phyloP scores from a whole-genome alignment of 2,329 filamentous ascomycete species.

The Colletotrichum lindemuthianum region DNA sequence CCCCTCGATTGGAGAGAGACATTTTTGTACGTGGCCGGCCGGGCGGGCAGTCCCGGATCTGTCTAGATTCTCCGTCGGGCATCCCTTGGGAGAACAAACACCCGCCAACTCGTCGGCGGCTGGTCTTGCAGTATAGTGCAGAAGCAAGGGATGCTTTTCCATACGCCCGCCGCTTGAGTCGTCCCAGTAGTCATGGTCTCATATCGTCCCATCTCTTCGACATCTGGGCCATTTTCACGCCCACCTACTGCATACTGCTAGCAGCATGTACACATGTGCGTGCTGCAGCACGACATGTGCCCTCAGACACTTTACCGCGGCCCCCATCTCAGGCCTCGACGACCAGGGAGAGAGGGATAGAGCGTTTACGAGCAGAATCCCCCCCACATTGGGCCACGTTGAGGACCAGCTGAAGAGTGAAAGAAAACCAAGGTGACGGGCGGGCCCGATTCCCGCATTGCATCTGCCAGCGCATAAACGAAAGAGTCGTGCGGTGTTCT shows the following conservation, averaged over 20 bases:
- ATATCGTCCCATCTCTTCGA: constrained; percentile 17
- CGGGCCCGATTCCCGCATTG: constrained; percentile 15
- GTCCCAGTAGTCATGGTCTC: not conserved
- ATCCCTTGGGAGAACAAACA: not conserved
- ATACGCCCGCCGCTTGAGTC: not conserved
- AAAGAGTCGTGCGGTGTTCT: not conserved
- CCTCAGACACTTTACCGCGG: not conserved
- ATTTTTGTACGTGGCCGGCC: constrained; percentile 5
- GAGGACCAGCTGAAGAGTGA: not conserved
- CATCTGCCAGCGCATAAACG: constrained; percentile 3
- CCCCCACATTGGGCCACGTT: constrained; percentile 21
- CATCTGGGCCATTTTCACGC: constrained; percentile 4
- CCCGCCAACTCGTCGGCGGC: constrained; percentile 1
- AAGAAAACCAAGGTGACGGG: constrained; percentile 9
- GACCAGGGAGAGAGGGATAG: no score
- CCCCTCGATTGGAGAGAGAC: constrained; percentile 1
- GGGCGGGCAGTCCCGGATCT: constrained; percentile 14
- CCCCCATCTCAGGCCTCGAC: no score
- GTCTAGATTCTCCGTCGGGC: not conserved
- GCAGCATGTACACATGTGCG: no score
- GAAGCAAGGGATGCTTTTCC: not conserved
- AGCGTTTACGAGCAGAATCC: not conserved
- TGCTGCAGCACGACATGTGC: not conserved
- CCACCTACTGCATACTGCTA: not conserved
- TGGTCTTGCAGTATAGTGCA: not conserved